A percentile compares a stretch with the other conserved stretches of the same genome.
These are phyloP conservation scores for Hydrangea macrophylla DNA, from an alignment of 148 eudicot genomes.

Conservation along the genomic window DNA sequence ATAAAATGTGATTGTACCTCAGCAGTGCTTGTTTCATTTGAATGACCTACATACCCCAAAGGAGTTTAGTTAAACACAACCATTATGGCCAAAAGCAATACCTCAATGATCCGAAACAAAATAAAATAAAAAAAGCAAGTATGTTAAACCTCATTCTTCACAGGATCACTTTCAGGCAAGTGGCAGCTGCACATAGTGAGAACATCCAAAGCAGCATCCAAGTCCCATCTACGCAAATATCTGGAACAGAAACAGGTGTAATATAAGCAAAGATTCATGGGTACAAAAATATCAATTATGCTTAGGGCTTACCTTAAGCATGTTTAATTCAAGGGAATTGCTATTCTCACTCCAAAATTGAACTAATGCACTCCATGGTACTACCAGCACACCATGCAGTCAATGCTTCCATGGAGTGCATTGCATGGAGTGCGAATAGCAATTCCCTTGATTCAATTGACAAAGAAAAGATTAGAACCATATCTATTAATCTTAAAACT, in stretches of 20 bases:
- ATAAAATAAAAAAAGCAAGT: neutral
- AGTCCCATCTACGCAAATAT: slow-evolving; percentile 87
- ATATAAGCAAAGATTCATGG: neutral
- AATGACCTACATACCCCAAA: slow-evolving; percentile 48
- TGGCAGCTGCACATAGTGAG: slow-evolving; percentile 99
- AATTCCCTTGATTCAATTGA: no score
- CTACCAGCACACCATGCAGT: no score
- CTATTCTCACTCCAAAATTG: no score
- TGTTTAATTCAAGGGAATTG: no score
- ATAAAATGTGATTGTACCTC: slow-evolving; percentile 85
- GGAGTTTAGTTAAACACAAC: neutral
- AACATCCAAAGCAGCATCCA: slow-evolving; percentile 93
- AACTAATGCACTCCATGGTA: no score
- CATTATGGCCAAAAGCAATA: slow-evolving; percentile 1
- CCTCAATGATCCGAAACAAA: slow-evolving; percentile 11
- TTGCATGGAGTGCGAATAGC: no score
- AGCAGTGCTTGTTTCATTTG: slow-evolving; percentile 72
- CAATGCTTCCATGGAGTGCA: no score
- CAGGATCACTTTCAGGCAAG: slow-evolving; percentile 59
- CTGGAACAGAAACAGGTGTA: slow-evolving; percentile 33
- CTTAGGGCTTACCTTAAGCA: neutral
- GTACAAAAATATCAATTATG: slow-evolving; percentile 11
- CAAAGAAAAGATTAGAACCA: neutral
- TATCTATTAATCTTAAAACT: no score
- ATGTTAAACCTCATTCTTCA: slow-evolving; percentile 71